Base-by-base conservation (phyloP, 805 yeast genomes). In the Pichia sporocuriosa region DNA sequence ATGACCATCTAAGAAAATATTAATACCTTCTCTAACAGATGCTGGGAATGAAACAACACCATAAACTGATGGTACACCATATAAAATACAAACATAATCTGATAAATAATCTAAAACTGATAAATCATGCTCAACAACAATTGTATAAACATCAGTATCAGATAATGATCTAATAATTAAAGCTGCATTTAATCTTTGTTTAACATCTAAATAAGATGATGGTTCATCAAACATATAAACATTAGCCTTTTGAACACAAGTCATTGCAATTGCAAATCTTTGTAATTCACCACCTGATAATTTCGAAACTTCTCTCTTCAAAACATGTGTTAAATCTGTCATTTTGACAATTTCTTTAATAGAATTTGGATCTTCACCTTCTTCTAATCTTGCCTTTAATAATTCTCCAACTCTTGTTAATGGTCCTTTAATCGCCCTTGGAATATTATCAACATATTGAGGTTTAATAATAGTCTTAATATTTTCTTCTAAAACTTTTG, bases 151-250 rank as follows among this genome's bases (percentile, higher is more conserved):
- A 35, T 88, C 77, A 35, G 90, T 77, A 44, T 67, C 72, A 57
- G 93, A 72, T 51, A 93, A 69, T 16, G 93, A 80, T 68, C 99
- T 82, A 55, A 93, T 93, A 59, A 87, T 83, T 64, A 79, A 80
- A 45, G 98, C 99, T 43, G 99, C 98, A 57, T 93, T 84, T 66
- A 93, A 77, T 79, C 98, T 90, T 70, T 93, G 98, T 69, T 93
- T 93, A 52, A 93, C 97, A 75, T 93, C 98, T 65, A 93, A 71
- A 68, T 93, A 93, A 10, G 98, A 93, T 16, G 97, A 89, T 35
- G 98, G 98, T 72, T 93, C 98, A 69, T 93, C 98, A 66, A 93
- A 93, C 98, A 93, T 93, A 69, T 93, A 93, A 34, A 93, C 97
- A 55, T 87, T 84, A 43, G 97, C 97, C 25, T 70, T 72, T 68